phyloP scores from a whole-genome alignment of 208 protist species.

The Leishmania guyanensis region DNA sequence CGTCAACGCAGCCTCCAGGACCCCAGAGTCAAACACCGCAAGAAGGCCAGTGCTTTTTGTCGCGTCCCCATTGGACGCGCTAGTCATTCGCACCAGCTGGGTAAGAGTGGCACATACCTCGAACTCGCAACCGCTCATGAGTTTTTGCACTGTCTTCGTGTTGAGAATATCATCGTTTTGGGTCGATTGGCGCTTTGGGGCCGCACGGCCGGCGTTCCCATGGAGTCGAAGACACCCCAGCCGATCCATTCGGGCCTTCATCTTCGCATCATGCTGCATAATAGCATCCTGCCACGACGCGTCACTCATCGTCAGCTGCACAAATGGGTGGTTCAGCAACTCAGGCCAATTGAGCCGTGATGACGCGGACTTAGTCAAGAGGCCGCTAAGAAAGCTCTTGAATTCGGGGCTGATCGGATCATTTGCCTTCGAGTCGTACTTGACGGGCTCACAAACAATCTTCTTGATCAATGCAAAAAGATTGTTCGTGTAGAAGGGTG shows the following conservation, averaged over 20 bases:
- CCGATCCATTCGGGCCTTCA: constrained; percentile 81
- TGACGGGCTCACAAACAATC: constrained; percentile 93
- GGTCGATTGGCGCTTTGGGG: constrained; percentile 26
- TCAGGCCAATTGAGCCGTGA: constrained; percentile 94
- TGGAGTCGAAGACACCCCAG: constrained; percentile 63
- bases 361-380: constrained; percentile 93
- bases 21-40: constrained; percentile 28
- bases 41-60: constrained; percentile 22
- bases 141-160: constrained; percentile 15
- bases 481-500: constrained; percentile 97
- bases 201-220: constrained; percentile 18
- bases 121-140: constrained; percentile 10
- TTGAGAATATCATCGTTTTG: constrained; percentile 49
- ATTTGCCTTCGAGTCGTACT: constrained; percentile 63
- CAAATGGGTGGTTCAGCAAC: constrained; percentile 89
- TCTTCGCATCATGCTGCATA: constrained; percentile 68
- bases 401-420: constrained; percentile 89
- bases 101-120: constrained; percentile 21
- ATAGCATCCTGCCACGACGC: constrained; percentile 63
- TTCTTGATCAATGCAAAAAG: constrained; percentile 96
- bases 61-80: constrained; percentile 16
- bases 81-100: constrained; percentile 23
- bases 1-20: constrained; percentile 36
- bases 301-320: constrained; percentile 75
- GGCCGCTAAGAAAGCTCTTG: constrained; percentile 92